Base-by-base conservation (phyloP, 106 monocot genomes). In the Dioscorea dumetorum region DNA sequence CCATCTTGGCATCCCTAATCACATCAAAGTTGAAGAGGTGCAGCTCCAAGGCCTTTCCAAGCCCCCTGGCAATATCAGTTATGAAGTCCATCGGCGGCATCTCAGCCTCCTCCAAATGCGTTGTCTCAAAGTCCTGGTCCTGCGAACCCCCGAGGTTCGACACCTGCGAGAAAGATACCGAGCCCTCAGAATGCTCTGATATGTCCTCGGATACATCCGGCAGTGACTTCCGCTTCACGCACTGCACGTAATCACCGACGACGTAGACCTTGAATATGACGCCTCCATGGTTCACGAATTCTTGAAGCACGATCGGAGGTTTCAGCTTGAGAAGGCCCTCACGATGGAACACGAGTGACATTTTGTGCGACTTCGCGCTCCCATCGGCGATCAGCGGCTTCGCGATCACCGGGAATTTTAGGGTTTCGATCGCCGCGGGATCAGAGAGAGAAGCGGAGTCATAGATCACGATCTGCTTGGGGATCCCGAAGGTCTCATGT, bases 201-300 rank as follows among this genome's bases (percentile, higher is more conserved):
- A 19, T 41, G 3, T 34, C 64, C 34, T 68, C 63, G 31, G 81
- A 60, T 13, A 84, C 70, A 64, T 88, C 88, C 8, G 84, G 88
- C 18, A 88, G 71, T 8, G 88, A 88, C 58, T 73, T 79, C 24
- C 88, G 66, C 76, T 82, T 84, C 24, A 88, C 88, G 62, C 88
- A 88, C 68, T 73, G 73, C 33, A 82, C 81, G 34, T 76, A 66
- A 48, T 88, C 88, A 11, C 82, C 88, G 14, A 76, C 81, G 22
- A 88, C 88, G 57, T 84, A 88, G 12, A 88, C 82, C 73, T 88
- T 88, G 75, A 84, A 84, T 53, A 88, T 76, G 63, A 88, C 76
- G 6, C 88, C 88, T 0, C 84, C 88, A 41, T 84, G 88, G 58
- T 88, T 82, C 22, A 88, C 79, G 49, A 88, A 88, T 62, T 88